phyloP scores from a whole-genome alignment of 2,329 filamentous ascomycete genomes.

The Fusarium ambrosium region DNA sequence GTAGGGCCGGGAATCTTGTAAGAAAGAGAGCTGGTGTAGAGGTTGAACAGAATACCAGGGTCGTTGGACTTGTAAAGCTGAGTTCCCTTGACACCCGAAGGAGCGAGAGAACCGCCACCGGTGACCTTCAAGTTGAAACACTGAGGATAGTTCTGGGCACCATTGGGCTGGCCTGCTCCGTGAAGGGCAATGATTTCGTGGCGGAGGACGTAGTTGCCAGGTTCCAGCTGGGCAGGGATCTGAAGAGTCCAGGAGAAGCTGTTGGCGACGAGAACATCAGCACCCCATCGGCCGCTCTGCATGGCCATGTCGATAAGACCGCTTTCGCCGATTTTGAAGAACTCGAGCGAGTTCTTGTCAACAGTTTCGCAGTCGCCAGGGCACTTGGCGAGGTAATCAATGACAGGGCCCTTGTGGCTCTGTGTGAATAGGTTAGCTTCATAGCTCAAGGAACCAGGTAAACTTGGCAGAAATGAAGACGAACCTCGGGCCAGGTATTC shows the following conservation, averaged over 20 bases:
- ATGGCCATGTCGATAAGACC: conserved; percentile 65
- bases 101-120: conserved; percentile 54
- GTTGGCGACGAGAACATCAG: conserved; percentile 59
- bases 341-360: conserved; percentile 66
- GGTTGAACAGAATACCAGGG: conserved; percentile 52
- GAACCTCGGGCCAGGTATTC: conserved; percentile 57
- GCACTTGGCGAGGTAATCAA: conserved; percentile 74
- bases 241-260: conserved; percentile 50
- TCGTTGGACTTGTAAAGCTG: conserved; percentile 48
- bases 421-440: not conserved
- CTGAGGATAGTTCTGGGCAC: conserved; percentile 66
- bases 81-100: conserved; percentile 49
- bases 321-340: conserved; percentile 73
- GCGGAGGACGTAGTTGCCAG: conserved; percentile 62
- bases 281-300: conserved; percentile 54
- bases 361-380: conserved; percentile 67
- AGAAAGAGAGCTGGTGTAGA: conserved; percentile 45
- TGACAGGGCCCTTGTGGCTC: conserved; percentile 65
- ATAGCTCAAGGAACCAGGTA: no score
- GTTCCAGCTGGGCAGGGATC: conserved; percentile 50
- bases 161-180: conserved; percentile 55
- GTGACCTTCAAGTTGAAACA: conserved; percentile 63
- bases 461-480: not conserved
- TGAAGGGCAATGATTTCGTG: conserved; percentile 69
- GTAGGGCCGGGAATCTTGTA: conserved; percentile 49